Evolutionary conservation across 345 rosid genomes (phyloP).

Genomic region (Dovyalis caffra): DNA sequence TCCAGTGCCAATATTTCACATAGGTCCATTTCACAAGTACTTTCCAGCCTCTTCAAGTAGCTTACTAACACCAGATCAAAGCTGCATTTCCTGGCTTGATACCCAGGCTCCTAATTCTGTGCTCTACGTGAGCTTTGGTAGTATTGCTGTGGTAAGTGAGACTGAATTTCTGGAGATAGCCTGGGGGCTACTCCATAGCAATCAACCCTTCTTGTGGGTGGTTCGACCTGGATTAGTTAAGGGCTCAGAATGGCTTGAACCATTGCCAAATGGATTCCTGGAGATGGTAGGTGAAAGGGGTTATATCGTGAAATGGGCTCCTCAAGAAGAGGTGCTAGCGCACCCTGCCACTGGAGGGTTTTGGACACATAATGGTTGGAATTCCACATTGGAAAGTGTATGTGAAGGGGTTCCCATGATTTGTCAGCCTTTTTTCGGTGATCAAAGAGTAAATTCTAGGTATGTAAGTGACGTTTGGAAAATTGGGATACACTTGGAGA

Average conservation of each 20-base stretch:
- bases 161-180: conserved; percentile 18
- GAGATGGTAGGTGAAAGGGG: conserved; percentile 6
- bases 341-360: conserved; percentile 10
- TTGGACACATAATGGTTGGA: conserved; percentile 22
- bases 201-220: conserved; percentile 20
- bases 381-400: conserved; percentile 17
- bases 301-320: conserved; percentile 16
- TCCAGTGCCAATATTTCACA: conserved; percentile 28
- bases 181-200: conserved; percentile 12
- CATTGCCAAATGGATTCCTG: background rate
- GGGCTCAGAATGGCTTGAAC: conserved; percentile 7
- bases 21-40: conserved; percentile 47
- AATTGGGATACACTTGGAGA: conserved; percentile 13
- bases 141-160: conserved; percentile 30
- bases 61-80: conserved; percentile 25
- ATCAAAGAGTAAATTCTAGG: conserved; percentile 14
- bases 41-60: conserved; percentile 26
- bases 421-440: conserved; percentile 10
- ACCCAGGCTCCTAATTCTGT: conserved; percentile 36
- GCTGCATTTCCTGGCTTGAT: conserved; percentile 40
- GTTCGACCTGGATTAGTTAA: conserved; percentile 14
- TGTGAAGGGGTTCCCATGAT: conserved; percentile 21
- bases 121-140: conserved; percentile 49
- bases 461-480: conserved; percentile 18
- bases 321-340: conserved; percentile 8